Evolutionary conservation across 305 asterid genomes (phyloP).

Genomic region (Caryopteris hybrid): DNA sequence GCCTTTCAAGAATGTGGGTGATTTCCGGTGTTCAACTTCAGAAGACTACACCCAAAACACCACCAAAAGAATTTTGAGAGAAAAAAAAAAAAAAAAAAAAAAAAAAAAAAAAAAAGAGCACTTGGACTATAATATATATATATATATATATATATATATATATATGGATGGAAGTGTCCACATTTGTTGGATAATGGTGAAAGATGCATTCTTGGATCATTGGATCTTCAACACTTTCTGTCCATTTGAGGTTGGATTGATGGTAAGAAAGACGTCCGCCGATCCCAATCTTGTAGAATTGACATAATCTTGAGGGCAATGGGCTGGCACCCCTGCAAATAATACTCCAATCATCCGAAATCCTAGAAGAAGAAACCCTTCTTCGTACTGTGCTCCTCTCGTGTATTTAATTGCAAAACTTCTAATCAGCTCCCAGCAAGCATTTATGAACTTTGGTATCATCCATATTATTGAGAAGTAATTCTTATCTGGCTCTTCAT

Average conservation of each 20-base stretch:
- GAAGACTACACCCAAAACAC: too few species aligned
- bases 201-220: not conserved
- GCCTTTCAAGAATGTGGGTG: too few species aligned
- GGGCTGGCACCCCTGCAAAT: constrained; percentile 49
- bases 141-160: too few species aligned
- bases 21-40: too few species aligned
- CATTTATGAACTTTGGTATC: constrained; percentile 38
- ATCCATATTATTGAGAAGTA: constrained; percentile 42
- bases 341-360: constrained; percentile 34
- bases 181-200: too few species aligned
- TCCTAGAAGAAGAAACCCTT: constrained; percentile 30
- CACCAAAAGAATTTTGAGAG: too few species aligned
- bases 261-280: constrained; percentile 14
- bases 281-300: constrained; percentile 46
- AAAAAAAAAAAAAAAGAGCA: too few species aligned
- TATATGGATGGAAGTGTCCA: too few species aligned
- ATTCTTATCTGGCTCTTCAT: constrained; percentile 58
- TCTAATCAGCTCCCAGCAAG: constrained; percentile 48
- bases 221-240: constrained; percentile 13
- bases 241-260: not conserved
- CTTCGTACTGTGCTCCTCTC: constrained; percentile 35
- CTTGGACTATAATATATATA: too few species aligned
- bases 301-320: constrained; percentile 48
- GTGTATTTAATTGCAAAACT: constrained; percentile 31
- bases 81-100: too few species aligned